Evolutionary conservation across 768 basidiomycete genomes (phyloP), one percentile per base, ranked within the genome.

Genomic region (Rhizopogon salebrosus): DNA sequence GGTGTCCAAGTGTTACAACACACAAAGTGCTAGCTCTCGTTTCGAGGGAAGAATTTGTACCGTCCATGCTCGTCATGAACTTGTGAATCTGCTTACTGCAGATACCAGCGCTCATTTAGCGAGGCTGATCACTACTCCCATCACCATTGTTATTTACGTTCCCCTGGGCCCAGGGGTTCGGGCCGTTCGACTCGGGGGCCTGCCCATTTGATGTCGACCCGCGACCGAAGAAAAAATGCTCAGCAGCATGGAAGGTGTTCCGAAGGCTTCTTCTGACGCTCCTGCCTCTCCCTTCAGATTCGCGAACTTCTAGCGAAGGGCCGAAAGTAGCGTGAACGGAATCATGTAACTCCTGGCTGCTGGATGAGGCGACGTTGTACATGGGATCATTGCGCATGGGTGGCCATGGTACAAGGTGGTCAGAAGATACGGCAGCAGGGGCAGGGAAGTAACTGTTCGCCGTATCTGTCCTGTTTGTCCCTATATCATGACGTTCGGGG

Each of bases 191-290:
- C 31, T 46, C 45, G 1, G 45, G 31, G 24, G 31, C 38, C 37
- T 54, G 37, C 37, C 41, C 40, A 46, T 59, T 67, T 23, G 67
- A 61, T 34, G 65, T 41, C 8, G 71, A 66, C 36, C 67, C 64
- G 26, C 84, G 76, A n/a, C 85, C 84, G 53, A 88, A 87, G 34
- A 86, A 68, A 55, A 87, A 77, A 51, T 84, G 81, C 61, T 89
- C 87, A 10, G 88, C 87, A 34, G 80, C 83, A 51, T 75, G 80
- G 41, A 89, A 66, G 13, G 86, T 87, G 53, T 78, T 87, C 45
- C 87, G 77, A 48, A 89, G 59, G 57, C 80, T 83, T 55, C 82
- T 74, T 65, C 80, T 86, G 35, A 84, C 82, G 59, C 78, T 84
- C 57, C 84, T 69, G 24, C 82, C 83, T 53, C 82, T 70, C 37